Conservation (phyloP, 768 basidiomycete species). For the Tricholoma matsutake region DNA sequence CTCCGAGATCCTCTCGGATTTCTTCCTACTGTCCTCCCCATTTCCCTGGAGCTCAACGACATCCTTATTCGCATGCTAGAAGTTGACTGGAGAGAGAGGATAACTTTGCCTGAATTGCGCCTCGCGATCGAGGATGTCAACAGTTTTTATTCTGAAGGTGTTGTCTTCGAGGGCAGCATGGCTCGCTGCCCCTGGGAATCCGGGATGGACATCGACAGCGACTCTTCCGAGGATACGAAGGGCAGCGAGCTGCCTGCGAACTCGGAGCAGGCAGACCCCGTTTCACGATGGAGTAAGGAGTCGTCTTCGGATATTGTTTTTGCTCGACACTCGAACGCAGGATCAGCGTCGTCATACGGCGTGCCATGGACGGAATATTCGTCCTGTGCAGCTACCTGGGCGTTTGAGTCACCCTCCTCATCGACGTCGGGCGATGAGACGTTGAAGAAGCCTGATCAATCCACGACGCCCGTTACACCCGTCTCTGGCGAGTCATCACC, state of each 20-base stretch:
- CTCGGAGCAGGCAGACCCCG: constrained; percentile 33
- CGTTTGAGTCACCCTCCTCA: constrained; percentile 48
- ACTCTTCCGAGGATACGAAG: constrained; percentile 45
- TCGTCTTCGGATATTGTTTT: constrained; percentile 47
- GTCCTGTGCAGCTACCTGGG: constrained; percentile 53
- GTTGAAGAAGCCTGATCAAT: constrained; percentile 39
- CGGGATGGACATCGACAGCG: constrained; percentile 65
- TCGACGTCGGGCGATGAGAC: constrained; percentile 38
- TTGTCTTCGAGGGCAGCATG: constrained; percentile 79
- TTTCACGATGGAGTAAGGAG: constrained; percentile 63
- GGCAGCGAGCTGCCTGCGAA: constrained; percentile 39
- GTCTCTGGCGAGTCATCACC: constrained; percentile 44
- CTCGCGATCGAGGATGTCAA: constrained; percentile 52
- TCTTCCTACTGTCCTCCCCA: constrained; percentile 80
- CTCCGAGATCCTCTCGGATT: constrained; percentile 73
- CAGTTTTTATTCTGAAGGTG: constrained; percentile 72
- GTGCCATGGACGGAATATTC: constrained; percentile 40
- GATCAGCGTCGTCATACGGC: constrained; percentile 38
- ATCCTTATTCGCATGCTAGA: constrained; percentile 73
- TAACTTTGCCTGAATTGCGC: constrained; percentile 54
- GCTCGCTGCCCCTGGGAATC: constrained; percentile 79
- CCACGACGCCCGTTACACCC: constrained; percentile 42
- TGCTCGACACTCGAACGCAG: constrained; percentile 33
- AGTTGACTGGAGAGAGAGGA: constrained; percentile 61
- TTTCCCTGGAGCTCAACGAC: constrained; percentile 70